Evolutionary conservation across 768 basidiomycete species (phyloP).

Genomic region (Mycena vulgaris): DNA sequence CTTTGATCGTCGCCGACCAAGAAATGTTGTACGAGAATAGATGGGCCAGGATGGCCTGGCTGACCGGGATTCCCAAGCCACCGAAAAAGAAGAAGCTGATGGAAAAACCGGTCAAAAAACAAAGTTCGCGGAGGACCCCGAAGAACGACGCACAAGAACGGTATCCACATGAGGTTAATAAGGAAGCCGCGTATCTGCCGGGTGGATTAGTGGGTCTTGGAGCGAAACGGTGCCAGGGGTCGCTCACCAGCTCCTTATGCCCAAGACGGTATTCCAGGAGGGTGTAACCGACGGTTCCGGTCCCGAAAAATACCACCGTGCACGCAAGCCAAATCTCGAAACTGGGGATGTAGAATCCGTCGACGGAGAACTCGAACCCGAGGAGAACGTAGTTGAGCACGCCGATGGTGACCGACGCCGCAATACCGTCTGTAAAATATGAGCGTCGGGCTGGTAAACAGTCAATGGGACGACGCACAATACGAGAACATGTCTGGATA

Average conservation of each 20-base stretch:
- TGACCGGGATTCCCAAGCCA: constrained; percentile 79
- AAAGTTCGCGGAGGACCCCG: constrained; percentile 2
- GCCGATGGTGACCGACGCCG: constrained; percentile 75
- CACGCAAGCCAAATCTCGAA: constrained; percentile 89
- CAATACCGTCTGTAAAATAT: constrained; percentile 67
- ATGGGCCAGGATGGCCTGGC: constrained; percentile 78
- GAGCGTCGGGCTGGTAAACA: constrained; percentile 23
- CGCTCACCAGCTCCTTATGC: constrained; percentile 62
- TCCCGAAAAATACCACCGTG: constrained; percentile 82
- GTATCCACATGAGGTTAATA: constrained; percentile 77
- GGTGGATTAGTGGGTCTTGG: background rate
- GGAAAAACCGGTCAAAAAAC: background rate
- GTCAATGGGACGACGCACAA: constrained; percentile 49
- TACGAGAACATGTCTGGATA: constrained; percentile 69
- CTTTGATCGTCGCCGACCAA: constrained; percentile 79
- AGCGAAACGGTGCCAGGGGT: constrained; percentile 23
- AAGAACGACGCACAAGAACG: constrained; percentile 75
- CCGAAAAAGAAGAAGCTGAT: constrained; percentile 85
- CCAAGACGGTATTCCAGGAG: constrained; percentile 83
- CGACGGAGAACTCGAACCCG: constrained; percentile 80
- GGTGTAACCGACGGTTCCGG: constrained; percentile 80
- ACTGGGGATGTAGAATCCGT: constrained; percentile 83
- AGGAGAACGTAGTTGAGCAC: constrained; percentile 83
- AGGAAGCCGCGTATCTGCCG: constrained; percentile 61
- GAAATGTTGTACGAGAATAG: constrained; percentile 70